Evolutionary conservation across 257 asterid genomes (phyloP).

Genomic region (Penstemon barbatus): DNA sequence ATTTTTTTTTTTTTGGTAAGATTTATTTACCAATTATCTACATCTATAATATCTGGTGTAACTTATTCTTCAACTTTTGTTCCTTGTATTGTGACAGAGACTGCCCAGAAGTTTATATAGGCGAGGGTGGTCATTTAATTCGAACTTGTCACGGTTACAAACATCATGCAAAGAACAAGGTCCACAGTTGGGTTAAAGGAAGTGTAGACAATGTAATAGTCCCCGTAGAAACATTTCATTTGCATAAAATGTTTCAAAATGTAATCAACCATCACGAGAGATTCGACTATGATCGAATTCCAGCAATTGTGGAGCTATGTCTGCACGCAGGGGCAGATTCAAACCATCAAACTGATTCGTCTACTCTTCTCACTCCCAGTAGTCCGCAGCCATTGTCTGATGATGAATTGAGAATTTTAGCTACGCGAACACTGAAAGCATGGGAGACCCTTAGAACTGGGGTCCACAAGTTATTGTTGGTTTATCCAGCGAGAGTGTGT

Average conservation of each 20-base stretch:
- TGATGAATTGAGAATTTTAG: conserved; percentile 47
- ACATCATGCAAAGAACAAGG: conserved; percentile 53
- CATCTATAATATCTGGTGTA: conserved; percentile 2
- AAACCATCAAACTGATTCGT: conserved; percentile 27
- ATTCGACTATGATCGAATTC: conserved; percentile 69
- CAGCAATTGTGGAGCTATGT: conserved; percentile 85
- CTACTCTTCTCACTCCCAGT: conserved; percentile 16
- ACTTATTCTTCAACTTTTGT: background rate
- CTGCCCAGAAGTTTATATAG: conserved; percentile 84
- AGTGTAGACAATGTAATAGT: conserved; percentile 51
- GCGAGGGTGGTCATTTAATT: conserved; percentile 78
- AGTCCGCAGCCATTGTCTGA: conserved; percentile 36
- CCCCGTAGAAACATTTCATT: conserved; percentile 72
- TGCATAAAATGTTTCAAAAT: conserved; percentile 61
- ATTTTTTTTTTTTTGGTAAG: too few relatives aligned
- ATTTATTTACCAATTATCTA: background rate
- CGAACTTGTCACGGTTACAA: conserved; percentile 70
- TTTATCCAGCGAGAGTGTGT: conserved; percentile 77
- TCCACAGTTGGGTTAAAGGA: conserved; percentile 74
- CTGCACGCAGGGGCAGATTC: conserved; percentile 74
- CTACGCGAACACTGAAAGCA: conserved; percentile 56
- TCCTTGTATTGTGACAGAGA: conserved; percentile 43
- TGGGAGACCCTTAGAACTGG: conserved; percentile 78
- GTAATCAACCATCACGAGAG: conserved; percentile 63
- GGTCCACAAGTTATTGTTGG: conserved; percentile 62